Base-by-base conservation (phyloP, 2,329 filamentous ascomycete genomes). In the Hymenoscyphus occultus region DNA sequence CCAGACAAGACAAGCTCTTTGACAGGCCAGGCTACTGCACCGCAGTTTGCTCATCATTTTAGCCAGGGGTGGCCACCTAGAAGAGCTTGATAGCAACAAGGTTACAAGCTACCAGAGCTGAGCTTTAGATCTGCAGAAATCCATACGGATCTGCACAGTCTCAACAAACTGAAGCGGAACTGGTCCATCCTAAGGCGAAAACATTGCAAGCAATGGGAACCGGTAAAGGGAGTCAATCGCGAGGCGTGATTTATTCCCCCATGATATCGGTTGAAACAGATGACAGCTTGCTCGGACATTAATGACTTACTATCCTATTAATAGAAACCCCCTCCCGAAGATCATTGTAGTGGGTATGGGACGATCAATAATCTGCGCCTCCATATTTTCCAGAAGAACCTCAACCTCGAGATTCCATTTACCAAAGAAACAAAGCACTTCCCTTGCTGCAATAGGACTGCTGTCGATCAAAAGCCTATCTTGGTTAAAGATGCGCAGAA, bases 171-270 rank as follows among this genome's bases (percentile, higher is more conserved):
- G 10, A 51, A 22, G 19, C 22, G n/a, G 45, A 22, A 45, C n/a
- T 7, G 42, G 5, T 51, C 10, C 19, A 51, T 57, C 45, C 45
- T 51, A 10, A 48, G 40, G 40, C 59, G 51, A 51, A 2, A 48
- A 54, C 10, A 39, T 16, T 13, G 51, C 54, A 61, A 61, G 59
- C 59, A 61, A 54, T 54, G 31, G 28, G 22, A 61, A 42, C 31
- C 59, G 59, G 31, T 16, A 51, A 19, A 1, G 59, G 59, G 51
- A 61, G 28, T 42, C 59, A 61, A 61, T 61, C 39, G 59, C 59
- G 59, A 61, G 59, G 39, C 59, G 32, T 32, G 16, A 28, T 10
- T 22, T 51, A 22, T 22, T 22, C 22, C 22, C n/a, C 13, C n/a
- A 9, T 10, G n/a, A 51, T 51, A 9, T 19, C n/a, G 45, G 45